Percentiles rank a stretch among this genome's conserved stretches.
These are phyloP conservation scores for Xylaria sp. DNA, from an alignment of 2,329 filamentous ascomycete genomes.

Conservation along the genomic window DNA sequence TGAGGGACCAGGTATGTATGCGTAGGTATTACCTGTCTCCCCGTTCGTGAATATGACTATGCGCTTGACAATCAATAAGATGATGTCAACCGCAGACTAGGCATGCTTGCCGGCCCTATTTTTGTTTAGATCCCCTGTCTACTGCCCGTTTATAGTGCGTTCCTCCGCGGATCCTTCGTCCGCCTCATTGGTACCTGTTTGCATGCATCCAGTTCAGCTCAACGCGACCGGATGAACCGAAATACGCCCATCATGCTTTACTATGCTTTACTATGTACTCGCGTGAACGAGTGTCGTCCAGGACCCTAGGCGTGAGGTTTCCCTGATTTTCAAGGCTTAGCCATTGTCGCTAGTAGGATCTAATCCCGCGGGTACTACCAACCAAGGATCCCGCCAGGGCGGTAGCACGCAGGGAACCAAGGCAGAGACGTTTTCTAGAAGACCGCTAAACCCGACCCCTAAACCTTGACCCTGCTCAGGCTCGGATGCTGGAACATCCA, in stretches of 20 bases:
- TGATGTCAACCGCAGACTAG: constrained; percentile 20
- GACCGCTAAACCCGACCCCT: constrained; percentile 5
- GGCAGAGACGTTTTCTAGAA: constrained; percentile 31
- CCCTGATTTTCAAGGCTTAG: constrained; percentile 7
- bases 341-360: constrained; percentile 17
- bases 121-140: constrained; percentile 21
- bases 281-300: not conserved
- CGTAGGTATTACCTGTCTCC: not conserved
- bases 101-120: constrained; percentile 12
- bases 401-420: constrained; percentile 31
- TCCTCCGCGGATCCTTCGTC: constrained; percentile 28
- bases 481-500: constrained; percentile 15
- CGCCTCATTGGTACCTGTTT: constrained; percentile 23
- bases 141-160: constrained; percentile 20
- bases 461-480: constrained; percentile 20
- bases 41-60: constrained; percentile 6
- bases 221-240: constrained; percentile 35
- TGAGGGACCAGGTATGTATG: not conserved
- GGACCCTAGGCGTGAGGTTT: constrained; percentile 1
- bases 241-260: constrained; percentile 33
- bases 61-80: constrained; percentile 15
- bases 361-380: constrained; percentile 1
- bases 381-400: constrained; percentile 25
- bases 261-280: no score
- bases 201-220: constrained; percentile 20